Evolutionary conservation across 768 basidiomycete species (phyloP), one percentile per base, ranked within the genome.

Genomic region (Gelatoporia subvermispora): DNA sequence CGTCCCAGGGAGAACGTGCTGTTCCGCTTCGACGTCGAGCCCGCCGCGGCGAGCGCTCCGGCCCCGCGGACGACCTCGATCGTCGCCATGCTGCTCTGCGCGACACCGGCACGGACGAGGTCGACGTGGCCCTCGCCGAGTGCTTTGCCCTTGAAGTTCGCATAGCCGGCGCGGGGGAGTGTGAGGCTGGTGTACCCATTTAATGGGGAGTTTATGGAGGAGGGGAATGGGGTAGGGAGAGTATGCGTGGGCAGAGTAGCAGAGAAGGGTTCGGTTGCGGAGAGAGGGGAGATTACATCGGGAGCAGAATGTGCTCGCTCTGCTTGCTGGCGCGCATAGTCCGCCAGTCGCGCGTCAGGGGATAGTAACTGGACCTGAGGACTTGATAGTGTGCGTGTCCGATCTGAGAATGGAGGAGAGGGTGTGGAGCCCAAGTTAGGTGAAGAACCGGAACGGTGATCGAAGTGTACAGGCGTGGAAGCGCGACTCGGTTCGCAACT

Each of bases 41-140:
- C 45, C 9, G 43, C 16, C 20, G 48, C 44, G 34, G 45, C 41
- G 13, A 52, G 49, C 13, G 50, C 41, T 8, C 65, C 65, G 1
- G 56, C 60, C 3, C 87, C 87, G 34, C 74, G 72, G 16, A 87
- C 79, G 25, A 90, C 78, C 59, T 90, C 87, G 36, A 95, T 81
- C 43, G 82, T 90, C 15, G 87, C 85, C 92, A 96, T 94, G 4
- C 87, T 91, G 5, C 83, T 84, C 62, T 90, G 87, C 7, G 91
- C 92, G 10, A 90, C 69, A 3, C 92, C 90, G 16, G 82, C 77
- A 10, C 76, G 74, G 2, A 88, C 83, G 37, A 92, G 69, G 65
- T 95, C 89, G 15, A 93, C 67, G 41, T 73, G 77, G 2, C 82
- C 76, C 43, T 76, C 70, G 4, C 56, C 63, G 13, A 69, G 66